Evolutionary conservation across 345 rosid genomes (phyloP), one percentile per base, ranked within the genome.

Genomic region (Syzygium aromaticum): DNA sequence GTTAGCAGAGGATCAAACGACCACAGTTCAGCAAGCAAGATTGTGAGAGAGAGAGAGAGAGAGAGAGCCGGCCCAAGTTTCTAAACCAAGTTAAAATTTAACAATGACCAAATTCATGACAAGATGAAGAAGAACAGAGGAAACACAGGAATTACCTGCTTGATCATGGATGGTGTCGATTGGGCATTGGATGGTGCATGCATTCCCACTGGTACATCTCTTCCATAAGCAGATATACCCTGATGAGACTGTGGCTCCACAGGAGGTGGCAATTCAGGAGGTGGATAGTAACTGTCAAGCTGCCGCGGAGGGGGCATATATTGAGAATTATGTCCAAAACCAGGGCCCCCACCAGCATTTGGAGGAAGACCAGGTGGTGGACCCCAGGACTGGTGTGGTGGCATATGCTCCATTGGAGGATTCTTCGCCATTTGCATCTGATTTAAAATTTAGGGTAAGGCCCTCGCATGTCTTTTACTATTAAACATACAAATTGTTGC

Each of bases 211-310:
- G 97, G 95, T 86, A 97, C 93, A 91, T 98, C 98, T 91, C 98
- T 95, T 89, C 99, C 99, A 89, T 98, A 96, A 13, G 96, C 96
- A 90, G 99, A 96, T 86, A 96, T 96, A 82, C 99, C 98, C 89
- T 96, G 99, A 88, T 98, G 99, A 78, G 96, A 96, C 88, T 96
- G 99, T 91, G 95, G 95, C 89, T 98, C 99, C 93, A 96, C 91
- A 56, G 96, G 94, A 87, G 95, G 95, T 11, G 94, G 97, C 94
- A 96, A 86, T 84, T 96, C 99, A 73, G 96, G 89, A 87, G 98
- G 93, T 88, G 95, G 96, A 90, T 95, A 98, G 91, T 95, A 96
- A 89, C 84, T 95, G 89, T 96, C 99, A 88, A 85, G 89, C 86
- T 95, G 98, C 87, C 99, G 92, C 0, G 96, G 94, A 87, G 97